These are phyloP conservation scores for Fusarium sp. DNA, from an alignment of 2,329 filamentous ascomycete species.

Conservation along the genomic window DNA sequence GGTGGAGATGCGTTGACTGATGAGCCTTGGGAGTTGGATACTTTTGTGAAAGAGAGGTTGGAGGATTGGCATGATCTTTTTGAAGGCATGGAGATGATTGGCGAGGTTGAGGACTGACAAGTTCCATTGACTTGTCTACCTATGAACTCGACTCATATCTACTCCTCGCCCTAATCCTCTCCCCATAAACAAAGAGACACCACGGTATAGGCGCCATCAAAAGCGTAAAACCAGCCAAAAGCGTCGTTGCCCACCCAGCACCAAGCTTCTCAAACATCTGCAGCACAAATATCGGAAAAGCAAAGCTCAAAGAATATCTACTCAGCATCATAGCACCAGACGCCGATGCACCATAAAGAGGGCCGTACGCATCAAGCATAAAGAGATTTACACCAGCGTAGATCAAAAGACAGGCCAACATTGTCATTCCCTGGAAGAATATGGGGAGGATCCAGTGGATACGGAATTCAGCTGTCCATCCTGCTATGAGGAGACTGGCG, in stretches of 20 bases:
- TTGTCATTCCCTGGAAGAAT: slow-evolving; percentile 15
- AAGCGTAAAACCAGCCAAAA: background rate
- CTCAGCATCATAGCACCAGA: slow-evolving; percentile 30
- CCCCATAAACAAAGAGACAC: slow-evolving; percentile 22
- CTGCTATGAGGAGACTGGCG: slow-evolving; percentile 4
- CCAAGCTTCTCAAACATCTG: slow-evolving; percentile 24
- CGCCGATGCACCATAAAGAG: slow-evolving; percentile 14
- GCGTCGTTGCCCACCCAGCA: slow-evolving; percentile 18
- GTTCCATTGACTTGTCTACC: background rate
- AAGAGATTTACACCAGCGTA: slow-evolving; percentile 19
- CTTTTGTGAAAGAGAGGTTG: background rate
- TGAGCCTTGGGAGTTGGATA: slow-evolving; percentile 40
- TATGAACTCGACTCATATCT: slow-evolving; percentile 22
- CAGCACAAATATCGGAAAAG: slow-evolving; percentile 18
- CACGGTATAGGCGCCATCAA: slow-evolving; percentile 29
- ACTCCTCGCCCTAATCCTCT: slow-evolving; percentile 2
- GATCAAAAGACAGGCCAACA: slow-evolving; percentile 18
- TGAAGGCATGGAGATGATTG: background rate
- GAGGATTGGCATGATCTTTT: background rate
- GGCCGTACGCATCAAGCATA: slow-evolving; percentile 26
- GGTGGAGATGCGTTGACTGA: slow-evolving; percentile 17
- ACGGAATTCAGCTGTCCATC: slow-evolving; percentile 22
- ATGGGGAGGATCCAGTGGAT: slow-evolving; percentile 9
- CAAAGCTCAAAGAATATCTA: slow-evolving; percentile 22
- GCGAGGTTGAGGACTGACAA: accelerated